Evolutionary conservation across 225 moss, liverwort and hornwort genomes (phyloP).

Genomic region (Anthoceros angustus): DNA sequence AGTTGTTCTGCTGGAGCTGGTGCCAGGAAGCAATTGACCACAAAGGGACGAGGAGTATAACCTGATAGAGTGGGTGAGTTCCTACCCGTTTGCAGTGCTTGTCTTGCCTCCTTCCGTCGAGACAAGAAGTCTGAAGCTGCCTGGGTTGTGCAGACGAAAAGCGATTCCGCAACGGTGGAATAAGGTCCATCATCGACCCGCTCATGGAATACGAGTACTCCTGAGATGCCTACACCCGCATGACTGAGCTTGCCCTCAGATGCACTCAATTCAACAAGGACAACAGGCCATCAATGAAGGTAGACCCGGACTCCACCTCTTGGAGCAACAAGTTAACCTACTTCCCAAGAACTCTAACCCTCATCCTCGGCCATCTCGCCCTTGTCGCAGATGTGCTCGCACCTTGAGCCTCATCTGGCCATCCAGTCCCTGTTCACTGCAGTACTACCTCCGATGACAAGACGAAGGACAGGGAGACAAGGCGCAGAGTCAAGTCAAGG

Average conservation of each 20-base stretch:
- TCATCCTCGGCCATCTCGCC: not conserved
- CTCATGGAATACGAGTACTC: slow-evolving; percentile 3
- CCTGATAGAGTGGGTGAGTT: slow-evolving; percentile 1
- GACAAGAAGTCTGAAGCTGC: not conserved
- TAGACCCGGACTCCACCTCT: not conserved
- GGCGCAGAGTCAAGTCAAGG: not conserved
- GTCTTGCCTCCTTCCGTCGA: too few species aligned
- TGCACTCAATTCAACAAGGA: not conserved
- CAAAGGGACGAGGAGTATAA: not conserved
- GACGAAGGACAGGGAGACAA: not conserved
- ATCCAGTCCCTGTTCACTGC: not conserved
- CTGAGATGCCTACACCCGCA: not conserved
- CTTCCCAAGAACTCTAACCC: not conserved
- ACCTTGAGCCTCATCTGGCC: not conserved
- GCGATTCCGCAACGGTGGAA: not conserved
- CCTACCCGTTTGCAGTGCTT: not conserved
- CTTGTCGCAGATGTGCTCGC: not conserved
- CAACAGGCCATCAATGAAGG: not conserved
- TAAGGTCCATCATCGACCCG: not conserved
- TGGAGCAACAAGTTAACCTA: not conserved
- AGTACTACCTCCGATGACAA: not conserved
- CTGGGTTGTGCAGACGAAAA: not conserved
- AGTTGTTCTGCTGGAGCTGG: too few species aligned
- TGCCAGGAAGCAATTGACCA: not conserved
- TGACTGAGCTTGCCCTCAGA: not conserved